A percentile compares a stretch with the other conserved stretches of the same genome.
Conservation (phyloP, 2,329 filamentous ascomycete genomes). For the Fusarium oxysporum region DNA sequence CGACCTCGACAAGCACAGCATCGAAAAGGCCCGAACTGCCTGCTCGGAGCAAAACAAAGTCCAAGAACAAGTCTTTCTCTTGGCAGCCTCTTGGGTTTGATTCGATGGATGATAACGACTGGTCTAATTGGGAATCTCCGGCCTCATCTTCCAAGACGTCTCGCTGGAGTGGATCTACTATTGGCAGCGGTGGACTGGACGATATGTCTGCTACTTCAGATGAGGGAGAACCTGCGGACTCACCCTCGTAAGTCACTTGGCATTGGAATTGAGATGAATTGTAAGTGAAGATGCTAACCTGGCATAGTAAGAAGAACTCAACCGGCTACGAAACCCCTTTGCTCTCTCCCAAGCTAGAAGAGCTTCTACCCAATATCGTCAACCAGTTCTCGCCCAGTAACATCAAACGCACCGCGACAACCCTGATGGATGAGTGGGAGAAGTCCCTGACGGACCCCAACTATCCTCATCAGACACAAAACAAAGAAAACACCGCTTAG, state of each 20-base stretch:
- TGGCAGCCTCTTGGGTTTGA: slow-evolving; percentile 70
- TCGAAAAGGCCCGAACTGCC: slow-evolving; percentile 46
- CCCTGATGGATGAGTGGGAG: slow-evolving; percentile 93
- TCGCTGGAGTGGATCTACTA: slow-evolving; percentile 73
- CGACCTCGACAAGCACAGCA: slow-evolving; percentile 48
- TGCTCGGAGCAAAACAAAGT: slow-evolving; percentile 52
- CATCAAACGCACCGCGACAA: slow-evolving; percentile 84
- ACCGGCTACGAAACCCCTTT: slow-evolving; percentile 47
- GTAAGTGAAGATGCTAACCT: slow-evolving; percentile 16
- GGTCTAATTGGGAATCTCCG: slow-evolving; percentile 73
- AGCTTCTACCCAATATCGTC: slow-evolving; percentile 76
- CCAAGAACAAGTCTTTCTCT: slow-evolving; percentile 66
- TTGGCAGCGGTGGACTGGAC: slow-evolving; percentile 54
- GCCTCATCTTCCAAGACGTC: slow-evolving; percentile 63
- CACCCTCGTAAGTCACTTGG: slow-evolving; percentile 60
- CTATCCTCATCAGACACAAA: slow-evolving; percentile 38
- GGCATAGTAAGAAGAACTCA: slow-evolving; percentile 49
- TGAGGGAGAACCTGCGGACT: slow-evolving; percentile 58
- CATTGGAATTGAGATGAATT: not conserved
- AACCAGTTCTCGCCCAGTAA: slow-evolving; percentile 79
- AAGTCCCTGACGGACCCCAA: slow-evolving; percentile 59
- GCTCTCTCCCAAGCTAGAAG: slow-evolving; percentile 60
- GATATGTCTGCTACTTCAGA: slow-evolving; percentile 62
- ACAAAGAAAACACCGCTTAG: slow-evolving; percentile 51
- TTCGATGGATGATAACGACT: slow-evolving; percentile 70